Evolutionary conservation across 768 basidiomycete species (phyloP).

Genomic region (Saitozyma sp.): DNA sequence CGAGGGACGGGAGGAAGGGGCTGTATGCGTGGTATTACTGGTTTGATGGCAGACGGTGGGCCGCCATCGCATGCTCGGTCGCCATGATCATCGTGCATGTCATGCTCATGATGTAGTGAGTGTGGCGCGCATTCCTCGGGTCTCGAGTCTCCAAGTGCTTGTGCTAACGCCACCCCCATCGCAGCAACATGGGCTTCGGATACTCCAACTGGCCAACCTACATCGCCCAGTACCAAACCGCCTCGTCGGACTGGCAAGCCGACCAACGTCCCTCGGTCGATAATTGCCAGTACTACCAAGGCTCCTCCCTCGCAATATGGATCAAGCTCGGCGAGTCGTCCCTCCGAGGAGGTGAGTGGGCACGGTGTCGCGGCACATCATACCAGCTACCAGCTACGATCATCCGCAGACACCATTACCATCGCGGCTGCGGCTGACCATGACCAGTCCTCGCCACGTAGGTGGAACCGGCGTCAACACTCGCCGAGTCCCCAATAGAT

Average conservation of each 20-base stretch:
- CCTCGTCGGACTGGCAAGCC: conserved; percentile 5
- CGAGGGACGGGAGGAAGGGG: not conserved
- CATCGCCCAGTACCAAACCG: conserved; percentile 11
- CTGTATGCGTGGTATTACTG: conserved; percentile 7
- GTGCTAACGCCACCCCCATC: not conserved
- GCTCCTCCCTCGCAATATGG: conserved; percentile 12
- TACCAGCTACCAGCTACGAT: not conserved
- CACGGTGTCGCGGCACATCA: not conserved
- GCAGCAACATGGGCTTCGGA: conserved; percentile 9
- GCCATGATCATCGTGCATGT: conserved; percentile 10
- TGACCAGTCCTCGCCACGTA: conserved; percentile 13
- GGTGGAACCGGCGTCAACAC: not conserved
- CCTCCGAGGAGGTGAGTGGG: conserved; percentile 13
- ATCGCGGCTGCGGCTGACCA: not conserved
- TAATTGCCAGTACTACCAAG: conserved; percentile 14
- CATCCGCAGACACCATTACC: no score
- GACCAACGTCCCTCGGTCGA: conserved; percentile 7
- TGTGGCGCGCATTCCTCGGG: not conserved
- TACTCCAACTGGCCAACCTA: conserved; percentile 6
- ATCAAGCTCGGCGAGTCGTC: conserved; percentile 10
- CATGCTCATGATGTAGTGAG: conserved; percentile 8
- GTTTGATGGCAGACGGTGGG: conserved; percentile 13
- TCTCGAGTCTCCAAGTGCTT: not conserved
- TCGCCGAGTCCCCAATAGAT: no score
- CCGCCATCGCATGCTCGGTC: not conserved